Base-by-base conservation (phyloP, 2,329 filamentous ascomycete species). In the Dactylella cylindrospora region DNA sequence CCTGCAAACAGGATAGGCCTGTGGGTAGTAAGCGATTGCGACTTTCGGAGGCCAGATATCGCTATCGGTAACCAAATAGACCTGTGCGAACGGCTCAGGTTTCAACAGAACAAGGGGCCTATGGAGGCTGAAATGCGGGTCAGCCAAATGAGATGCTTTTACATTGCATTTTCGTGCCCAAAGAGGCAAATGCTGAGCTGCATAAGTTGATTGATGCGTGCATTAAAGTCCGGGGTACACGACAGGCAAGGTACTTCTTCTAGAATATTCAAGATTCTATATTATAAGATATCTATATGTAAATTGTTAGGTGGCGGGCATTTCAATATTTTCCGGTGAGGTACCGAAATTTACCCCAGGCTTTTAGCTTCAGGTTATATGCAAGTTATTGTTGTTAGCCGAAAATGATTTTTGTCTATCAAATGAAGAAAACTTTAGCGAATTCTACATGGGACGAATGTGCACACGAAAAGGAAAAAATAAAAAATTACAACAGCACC, bases 351-450 rank as follows among this genome's bases (percentile, higher is more conserved):
- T 49, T 25, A 26, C 12, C 46, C 46, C 9, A 31, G 19, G 28
- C 7, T 28, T 28, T 10, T 39, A 22, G n/a, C 17, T 15, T 22
- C 26, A 35, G 32, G n/a, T 35, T 12, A 13, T 35, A 35, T n/a
- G 7, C n/a, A n/a, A 31, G 7, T 31, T 31, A 31, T 31, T 31
- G 7, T 31, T 49, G 44, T 12, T 45, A 50, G 38, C 29, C 40
- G 54, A 52, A 49, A 28, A 5, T n/a, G n/a, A n/a, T n/a, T n/a
- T n/a, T n/a, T n/a, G n/a, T n/a, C n/a, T n/a, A 13, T 53, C 55
- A 17, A 49, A 62, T 50, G 49, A 38, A 62, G 57, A 49, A 62
- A 62, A 50, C 3, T 54, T 54, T 54, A 62, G 57, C 57, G 57
- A 62, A 35, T 15, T 22, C 19, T 32, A 39, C 49, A 44, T 6